Percentiles rank a stretch among this genome's conserved stretches.
Conservation (phyloP, 2,329 filamentous ascomycete genomes). For the Xylariaceae sp. region DNA sequence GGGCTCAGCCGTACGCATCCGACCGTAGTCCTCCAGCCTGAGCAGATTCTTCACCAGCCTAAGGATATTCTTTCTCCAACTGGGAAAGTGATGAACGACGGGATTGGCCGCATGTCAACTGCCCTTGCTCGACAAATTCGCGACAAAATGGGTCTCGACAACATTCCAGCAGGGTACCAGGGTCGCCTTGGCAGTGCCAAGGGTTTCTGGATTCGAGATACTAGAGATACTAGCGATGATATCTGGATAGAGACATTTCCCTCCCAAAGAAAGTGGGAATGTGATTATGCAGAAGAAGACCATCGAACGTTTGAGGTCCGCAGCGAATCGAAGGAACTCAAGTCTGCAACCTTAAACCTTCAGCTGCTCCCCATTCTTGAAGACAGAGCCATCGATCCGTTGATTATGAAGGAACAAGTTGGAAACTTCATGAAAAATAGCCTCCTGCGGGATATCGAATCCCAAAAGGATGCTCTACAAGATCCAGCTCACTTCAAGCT, state of each 20-base stretch:
- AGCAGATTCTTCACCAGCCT: slow-evolving; percentile 51
- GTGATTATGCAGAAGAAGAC: slow-evolving; percentile 52
- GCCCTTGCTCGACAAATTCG: slow-evolving; percentile 61
- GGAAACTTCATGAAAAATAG: slow-evolving; percentile 54
- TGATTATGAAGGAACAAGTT: slow-evolving; percentile 55
- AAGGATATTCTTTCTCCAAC: slow-evolving; percentile 49
- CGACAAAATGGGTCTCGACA: slow-evolving; percentile 53
- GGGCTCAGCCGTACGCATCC: slow-evolving; percentile 59
- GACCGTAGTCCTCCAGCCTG: slow-evolving; percentile 50
- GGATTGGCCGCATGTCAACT: slow-evolving; percentile 69
- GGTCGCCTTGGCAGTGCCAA: slow-evolving; percentile 75
- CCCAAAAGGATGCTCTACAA: slow-evolving; percentile 57
- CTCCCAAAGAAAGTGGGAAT: slow-evolving; percentile 73
- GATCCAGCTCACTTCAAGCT: slow-evolving; percentile 56
- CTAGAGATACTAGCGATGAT: slow-evolving; percentile 49
- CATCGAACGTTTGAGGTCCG: slow-evolving; percentile 71
- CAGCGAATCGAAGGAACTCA: slow-evolving; percentile 52
- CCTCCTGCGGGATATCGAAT: slow-evolving; percentile 58
- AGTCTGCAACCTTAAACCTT: slow-evolving; percentile 64
- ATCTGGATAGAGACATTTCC: slow-evolving; percentile 71
- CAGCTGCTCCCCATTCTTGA: slow-evolving; percentile 73
- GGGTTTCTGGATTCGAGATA: slow-evolving; percentile 74
- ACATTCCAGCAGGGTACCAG: slow-evolving; percentile 70
- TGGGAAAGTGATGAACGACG: slow-evolving; percentile 66
- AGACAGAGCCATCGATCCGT: slow-evolving; percentile 57